Evolutionary conservation across 83 land plant genomes (phyloP).

Genomic region (Picea mariana): DNA sequence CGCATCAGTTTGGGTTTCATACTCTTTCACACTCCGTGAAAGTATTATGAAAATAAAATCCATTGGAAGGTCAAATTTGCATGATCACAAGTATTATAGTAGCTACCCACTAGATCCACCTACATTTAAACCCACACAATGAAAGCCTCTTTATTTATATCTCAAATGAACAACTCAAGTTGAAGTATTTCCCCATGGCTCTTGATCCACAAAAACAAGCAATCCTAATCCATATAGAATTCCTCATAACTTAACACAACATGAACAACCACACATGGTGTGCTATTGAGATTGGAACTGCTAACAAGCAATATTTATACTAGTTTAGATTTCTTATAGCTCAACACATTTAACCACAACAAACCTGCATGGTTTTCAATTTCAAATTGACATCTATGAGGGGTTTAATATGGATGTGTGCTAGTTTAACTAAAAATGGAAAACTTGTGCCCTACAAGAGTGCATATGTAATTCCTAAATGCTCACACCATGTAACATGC

Average conservation of each 20-base stretch:
- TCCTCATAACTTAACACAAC: background rate
- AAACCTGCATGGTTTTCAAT: background rate
- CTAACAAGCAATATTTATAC: background rate
- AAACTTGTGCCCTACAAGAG: conserved; percentile 41
- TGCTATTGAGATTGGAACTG: background rate
- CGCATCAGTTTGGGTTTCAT: conserved; percentile 25
- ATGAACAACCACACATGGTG: background rate
- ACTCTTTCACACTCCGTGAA: conserved; percentile 62
- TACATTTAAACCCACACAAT: no score
- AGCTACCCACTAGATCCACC: no score
- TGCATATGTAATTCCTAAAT: conserved; percentile 36
- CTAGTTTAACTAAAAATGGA: background rate
- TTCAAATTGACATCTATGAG: background rate
- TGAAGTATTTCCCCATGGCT: no score
- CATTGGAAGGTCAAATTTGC: no score
- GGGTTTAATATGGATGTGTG: background rate
- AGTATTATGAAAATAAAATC: background rate
- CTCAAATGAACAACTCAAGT: no score
- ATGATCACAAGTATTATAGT: no score
- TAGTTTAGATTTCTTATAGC: background rate
- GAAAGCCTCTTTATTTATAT: no score
- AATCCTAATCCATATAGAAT: background rate
- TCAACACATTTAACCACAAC: background rate
- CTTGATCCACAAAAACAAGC: background rate
- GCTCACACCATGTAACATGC: no score